Base-by-base conservation (phyloP, 108 stramenopile genomes). In the Cyclotella kingstonii region DNA sequence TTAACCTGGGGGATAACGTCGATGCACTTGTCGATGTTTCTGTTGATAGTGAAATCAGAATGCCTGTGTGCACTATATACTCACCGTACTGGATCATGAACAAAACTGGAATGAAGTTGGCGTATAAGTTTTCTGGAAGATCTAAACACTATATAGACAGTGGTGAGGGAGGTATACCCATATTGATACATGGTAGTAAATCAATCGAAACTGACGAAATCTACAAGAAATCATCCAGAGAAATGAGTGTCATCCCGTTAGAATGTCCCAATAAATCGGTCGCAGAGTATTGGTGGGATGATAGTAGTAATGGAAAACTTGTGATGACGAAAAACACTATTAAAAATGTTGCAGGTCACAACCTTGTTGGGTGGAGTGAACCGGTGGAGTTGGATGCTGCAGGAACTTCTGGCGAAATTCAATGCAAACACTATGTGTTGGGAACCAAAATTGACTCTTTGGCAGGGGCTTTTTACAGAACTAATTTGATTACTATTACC, bases 51-150 rank as follows among this genome's bases (percentile, higher is more conserved):
- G 64, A 33, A 23, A 72, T 57, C 23, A 34, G 55, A 41, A 49
- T 67, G 46, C 63, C 70, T 2, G 35, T 66, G 21, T 72, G 70
- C 57, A 72, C 60, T 11, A 66, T 72, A 15, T 72, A 59, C 58
- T 40, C 70, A n/a, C 63, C 63, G 15, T 72, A 49, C 35, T 72
- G 70, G 70, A 19, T 72, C 31, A 66, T 54, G 45, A 72, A 72
- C 35, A 72, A 72, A 46, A 66, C 70, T 17, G 70, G 70, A 8
- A 55, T 62, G 50, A 66, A 66, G 43, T 45, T 66, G 53, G 64
- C 34, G 8, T 66, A 66, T 45, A 66, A 45, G 36, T 31, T n/a
- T 17, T 15, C 40, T 45, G 21, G 40, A 41, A 31, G 44, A 45
- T 33, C 51, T 31, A 54, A 45, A 25, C 33, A 56, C 2, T 67